These are phyloP conservation scores for Eimeria maxima DNA, from an alignment of 169 alveolate genomes.

Conservation along the genomic window DNA sequence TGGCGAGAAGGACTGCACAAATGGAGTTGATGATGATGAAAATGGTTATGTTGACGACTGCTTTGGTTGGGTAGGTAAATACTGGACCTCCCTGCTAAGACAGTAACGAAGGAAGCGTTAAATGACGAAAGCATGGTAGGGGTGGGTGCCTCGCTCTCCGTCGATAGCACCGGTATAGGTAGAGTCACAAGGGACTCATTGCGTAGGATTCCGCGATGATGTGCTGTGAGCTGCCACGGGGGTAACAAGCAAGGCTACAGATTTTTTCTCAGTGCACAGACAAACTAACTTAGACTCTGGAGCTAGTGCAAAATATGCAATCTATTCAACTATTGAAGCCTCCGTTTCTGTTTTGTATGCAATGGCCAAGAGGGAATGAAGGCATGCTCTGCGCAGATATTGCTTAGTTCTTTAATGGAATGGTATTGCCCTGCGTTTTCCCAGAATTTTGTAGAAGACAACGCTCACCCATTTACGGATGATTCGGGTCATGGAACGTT, in stretches of 20 bases:
- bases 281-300: neutral
- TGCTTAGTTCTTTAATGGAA: neutral
- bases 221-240: neutral
- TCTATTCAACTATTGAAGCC: neutral
- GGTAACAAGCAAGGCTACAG: neutral
- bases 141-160: neutral
- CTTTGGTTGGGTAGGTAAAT: slow-evolving; percentile 88
- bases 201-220: neutral
- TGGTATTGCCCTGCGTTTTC: neutral
- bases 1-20: slow-evolving; percentile 85
- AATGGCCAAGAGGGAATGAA: neutral
- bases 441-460: slow-evolving; percentile 87
- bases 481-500: slow-evolving; percentile 90
- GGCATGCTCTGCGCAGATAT: neutral
- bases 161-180: neutral
- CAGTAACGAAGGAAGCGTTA: neutral
- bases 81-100: neutral
- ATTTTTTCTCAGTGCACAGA: neutral
- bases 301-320: neutral
- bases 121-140: neutral
- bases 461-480: slow-evolving; percentile 86
- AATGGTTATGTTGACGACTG: slow-evolving; percentile 89
- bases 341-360: neutral
- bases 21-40: slow-evolving; percentile 85
- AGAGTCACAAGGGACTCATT: neutral